Evolutionary conservation across 139 green algal genomes (phyloP), one percentile per base, ranked within the genome.

Genomic region (Volvox africanus): DNA sequence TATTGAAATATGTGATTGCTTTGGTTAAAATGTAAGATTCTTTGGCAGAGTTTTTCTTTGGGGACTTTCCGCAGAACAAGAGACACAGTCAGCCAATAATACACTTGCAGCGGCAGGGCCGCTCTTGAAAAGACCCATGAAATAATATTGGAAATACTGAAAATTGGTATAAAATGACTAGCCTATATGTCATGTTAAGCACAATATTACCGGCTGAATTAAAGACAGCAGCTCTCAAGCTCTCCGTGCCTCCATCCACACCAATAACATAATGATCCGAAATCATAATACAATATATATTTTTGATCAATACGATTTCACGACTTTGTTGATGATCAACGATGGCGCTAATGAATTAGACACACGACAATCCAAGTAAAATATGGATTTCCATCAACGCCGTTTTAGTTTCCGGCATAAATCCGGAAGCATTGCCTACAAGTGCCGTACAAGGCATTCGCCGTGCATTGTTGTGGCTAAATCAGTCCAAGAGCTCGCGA

Each of bases 161-260:
- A 75, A 75, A 26, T 75, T 75, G 24, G 11, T 24, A 75, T 26
- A 75, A 75, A 3, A 75, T 75, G 22, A 2, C 9, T 32, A 32
- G 9, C 11, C 2, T 12, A 28, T 75, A 28, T 75, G 22, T 75
- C 67, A 75, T 32, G 5, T 75, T 14, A 9, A 75, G 67, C 67
- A 35, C 18, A 17, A 20, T 11, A 79, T 24, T 21, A 95, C 94
- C 92, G 30, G 88, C 35, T 18, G 93, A 18, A 77, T 97, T 94
- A 78, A 97, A 98, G 17, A 97, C 91, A 6, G 93, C 95, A 9
- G 95, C 95, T 1, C 95, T 92, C 20, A 97, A 69, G 71, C 92
- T 94, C 75, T 98, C 97, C 0, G 97, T 98, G 19, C 97, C 97
- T 17, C 95, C 96, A 92, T 98, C 96, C 13, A 98, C 92, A 14